Percentiles rank a stretch among this genome's conserved stretches.
These are phyloP conservation scores for Hypoxylon sp. DNA, from an alignment of 2,329 filamentous ascomycete species.

Conservation along the genomic window DNA sequence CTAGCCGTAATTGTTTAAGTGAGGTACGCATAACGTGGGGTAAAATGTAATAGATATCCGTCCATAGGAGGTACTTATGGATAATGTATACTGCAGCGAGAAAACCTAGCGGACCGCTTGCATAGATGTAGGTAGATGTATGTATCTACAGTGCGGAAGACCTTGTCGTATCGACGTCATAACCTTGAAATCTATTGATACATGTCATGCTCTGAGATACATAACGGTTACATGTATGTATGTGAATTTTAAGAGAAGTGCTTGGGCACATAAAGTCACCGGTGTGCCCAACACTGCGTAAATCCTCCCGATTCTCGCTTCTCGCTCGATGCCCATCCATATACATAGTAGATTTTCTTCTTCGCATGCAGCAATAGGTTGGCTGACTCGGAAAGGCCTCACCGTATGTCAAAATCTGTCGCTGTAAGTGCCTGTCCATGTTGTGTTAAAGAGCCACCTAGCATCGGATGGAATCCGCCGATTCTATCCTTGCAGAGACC, in stretches of 20 bases:
- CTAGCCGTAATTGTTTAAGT: conserved; percentile 10
- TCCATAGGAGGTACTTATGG: too few species aligned
- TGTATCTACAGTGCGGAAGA: neutral
- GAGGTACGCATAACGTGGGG: conserved; percentile 33
- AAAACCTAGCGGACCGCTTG: too few species aligned
- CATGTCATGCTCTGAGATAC: neutral
- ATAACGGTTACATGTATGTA: neutral
- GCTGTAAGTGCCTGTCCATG: neutral
- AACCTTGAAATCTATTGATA: neutral
- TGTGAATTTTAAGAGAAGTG: too few species aligned
- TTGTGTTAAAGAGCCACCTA: conserved; percentile 10
- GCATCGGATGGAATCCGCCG: conserved; percentile 27
- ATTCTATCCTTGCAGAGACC: conserved; percentile 14
- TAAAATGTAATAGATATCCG: conserved; percentile 4
- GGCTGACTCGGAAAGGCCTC: conserved; percentile 4
- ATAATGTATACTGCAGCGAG: too few species aligned
- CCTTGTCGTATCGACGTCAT: conserved; percentile 2
- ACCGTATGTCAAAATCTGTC: neutral
- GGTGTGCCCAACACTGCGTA: too few species aligned
- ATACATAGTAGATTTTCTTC: neutral
- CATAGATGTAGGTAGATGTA: neutral
- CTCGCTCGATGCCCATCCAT: neutral
- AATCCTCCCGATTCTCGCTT: neutral
- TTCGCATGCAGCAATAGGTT: neutral
- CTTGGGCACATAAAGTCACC: too few species aligned